Percentiles rank a stretch among this genome's conserved stretches.
These are phyloP conservation scores for Trametes coccinea DNA, from an alignment of 768 basidiomycete genomes.

Conservation along the genomic window DNA sequence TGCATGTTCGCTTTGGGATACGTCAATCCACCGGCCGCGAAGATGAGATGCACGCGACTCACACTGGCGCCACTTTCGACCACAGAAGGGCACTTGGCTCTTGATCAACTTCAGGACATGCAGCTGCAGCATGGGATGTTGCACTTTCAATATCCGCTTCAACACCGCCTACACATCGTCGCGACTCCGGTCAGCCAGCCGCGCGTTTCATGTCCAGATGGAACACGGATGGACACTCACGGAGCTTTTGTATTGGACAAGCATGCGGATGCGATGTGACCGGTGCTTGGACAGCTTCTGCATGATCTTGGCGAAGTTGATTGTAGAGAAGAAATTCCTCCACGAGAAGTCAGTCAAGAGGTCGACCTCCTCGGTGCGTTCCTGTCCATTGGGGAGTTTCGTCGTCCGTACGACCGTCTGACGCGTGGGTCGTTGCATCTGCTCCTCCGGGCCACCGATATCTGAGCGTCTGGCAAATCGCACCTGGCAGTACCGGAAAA, in stretches of 20 bases:
- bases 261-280: constrained; percentile 91
- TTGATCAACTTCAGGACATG: constrained; percentile 97
- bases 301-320: constrained; percentile 97
- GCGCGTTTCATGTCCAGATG: neutral
- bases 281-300: constrained; percentile 96
- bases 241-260: constrained; percentile 98
- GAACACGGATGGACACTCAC: constrained; percentile 45
- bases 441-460: constrained; percentile 52
- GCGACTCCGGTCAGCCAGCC: constrained; percentile 1
- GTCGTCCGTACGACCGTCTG: constrained; percentile 58
- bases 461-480: constrained; percentile 72
- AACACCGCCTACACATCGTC: constrained; percentile 73
- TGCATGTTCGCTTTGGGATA: constrained; percentile 89
- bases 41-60: constrained; percentile 28
- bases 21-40: constrained; percentile 7
- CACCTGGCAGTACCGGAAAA: constrained; percentile 91
- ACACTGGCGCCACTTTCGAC: constrained; percentile 98
- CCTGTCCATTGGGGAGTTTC: constrained; percentile 70
- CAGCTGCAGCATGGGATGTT: constrained; percentile 91
- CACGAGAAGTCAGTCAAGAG: constrained; percentile 93
- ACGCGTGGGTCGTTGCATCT: constrained; percentile 58
- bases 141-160: constrained; percentile 91
- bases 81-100: constrained; percentile 97
- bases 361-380: constrained; percentile 85
- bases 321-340: constrained; percentile 96